Percentiles rank a stretch among this genome's conserved stretches.
These are phyloP conservation scores for Sclerotinia minor DNA, from an alignment of 2,329 filamentous ascomycete species.

Conservation along the genomic window DNA sequence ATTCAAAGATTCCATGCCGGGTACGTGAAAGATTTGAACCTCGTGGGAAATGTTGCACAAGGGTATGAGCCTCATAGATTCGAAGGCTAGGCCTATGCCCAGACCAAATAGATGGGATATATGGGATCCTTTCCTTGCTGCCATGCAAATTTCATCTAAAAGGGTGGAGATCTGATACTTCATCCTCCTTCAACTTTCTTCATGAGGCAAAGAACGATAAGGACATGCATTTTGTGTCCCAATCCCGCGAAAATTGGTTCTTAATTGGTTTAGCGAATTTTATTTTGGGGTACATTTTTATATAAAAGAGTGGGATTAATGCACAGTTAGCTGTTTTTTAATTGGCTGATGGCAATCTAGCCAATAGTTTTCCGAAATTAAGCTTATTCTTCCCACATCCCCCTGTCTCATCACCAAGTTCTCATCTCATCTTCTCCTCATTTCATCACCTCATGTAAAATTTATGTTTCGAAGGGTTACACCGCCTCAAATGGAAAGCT, in stretches of 20 bases:
- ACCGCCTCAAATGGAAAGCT: background rate
- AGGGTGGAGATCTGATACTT: conserved; percentile 9
- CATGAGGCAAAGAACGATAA: background rate
- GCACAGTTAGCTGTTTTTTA: background rate
- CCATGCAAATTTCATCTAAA: conserved; percentile 3
- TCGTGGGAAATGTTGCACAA: background rate
- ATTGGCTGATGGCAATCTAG: conserved; percentile 1
- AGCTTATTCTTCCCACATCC: conserved; percentile 13
- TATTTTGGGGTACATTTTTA: background rate
- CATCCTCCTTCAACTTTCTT: conserved; percentile 1
- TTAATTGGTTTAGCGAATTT: background rate
- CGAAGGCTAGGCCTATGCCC: background rate
- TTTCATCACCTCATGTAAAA: background rate
- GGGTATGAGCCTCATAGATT: background rate
- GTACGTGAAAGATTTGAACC: conserved; percentile 16
- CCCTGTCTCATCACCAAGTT: background rate
- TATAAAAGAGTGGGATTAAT: background rate
- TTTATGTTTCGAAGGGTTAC: background rate
- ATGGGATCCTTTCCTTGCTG: conserved; percentile 6
- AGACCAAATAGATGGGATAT: conserved; percentile 12
- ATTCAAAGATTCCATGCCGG: conserved; percentile 11
- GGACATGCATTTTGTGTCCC: background rate
- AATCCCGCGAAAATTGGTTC: too few relatives aligned
- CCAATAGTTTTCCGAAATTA: conserved; percentile 10
- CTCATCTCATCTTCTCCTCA: background rate